Evolutionary conservation across 345 rosid genomes (phyloP).

Genomic region (Citrus glauca): DNA sequence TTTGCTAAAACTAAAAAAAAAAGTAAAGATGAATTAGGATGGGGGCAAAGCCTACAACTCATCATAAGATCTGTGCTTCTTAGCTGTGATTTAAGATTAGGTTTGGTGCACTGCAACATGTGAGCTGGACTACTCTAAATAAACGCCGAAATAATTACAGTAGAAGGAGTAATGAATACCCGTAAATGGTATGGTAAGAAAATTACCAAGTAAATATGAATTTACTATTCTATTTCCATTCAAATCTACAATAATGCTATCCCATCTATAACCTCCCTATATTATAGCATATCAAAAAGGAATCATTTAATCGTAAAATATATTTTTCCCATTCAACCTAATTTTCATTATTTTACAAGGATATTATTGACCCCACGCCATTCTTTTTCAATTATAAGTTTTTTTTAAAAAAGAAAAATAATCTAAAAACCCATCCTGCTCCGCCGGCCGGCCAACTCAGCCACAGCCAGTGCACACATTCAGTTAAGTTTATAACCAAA

Average conservation of each 20-base stretch:
- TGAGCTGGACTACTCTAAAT: neutral
- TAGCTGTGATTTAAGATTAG: neutral
- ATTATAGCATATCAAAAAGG: neutral
- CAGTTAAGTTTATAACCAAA: too few relatives aligned
- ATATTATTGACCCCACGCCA: neutral
- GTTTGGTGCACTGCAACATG: neutral
- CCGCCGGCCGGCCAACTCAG: neutral
- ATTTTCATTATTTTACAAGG: neutral
- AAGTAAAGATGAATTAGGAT: neutral
- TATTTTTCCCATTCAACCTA: neutral
- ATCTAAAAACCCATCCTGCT: too few relatives aligned
- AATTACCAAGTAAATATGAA: neutral
- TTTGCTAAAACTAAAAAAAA: neutral
- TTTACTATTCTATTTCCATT: neutral
- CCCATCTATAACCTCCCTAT: neutral
- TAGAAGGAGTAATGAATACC: neutral
- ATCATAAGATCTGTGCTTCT: neutral
- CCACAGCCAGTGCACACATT: neutral
- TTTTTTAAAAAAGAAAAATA: neutral
- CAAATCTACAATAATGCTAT: neutral
- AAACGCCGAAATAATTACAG: neutral
- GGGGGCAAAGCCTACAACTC: neutral
- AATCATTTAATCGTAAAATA: neutral
- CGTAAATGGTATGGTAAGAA: neutral
- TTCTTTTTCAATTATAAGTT: neutral